phyloP scores from a whole-genome alignment of 257 asterid genomes.

The Agastache rugosa region DNA sequence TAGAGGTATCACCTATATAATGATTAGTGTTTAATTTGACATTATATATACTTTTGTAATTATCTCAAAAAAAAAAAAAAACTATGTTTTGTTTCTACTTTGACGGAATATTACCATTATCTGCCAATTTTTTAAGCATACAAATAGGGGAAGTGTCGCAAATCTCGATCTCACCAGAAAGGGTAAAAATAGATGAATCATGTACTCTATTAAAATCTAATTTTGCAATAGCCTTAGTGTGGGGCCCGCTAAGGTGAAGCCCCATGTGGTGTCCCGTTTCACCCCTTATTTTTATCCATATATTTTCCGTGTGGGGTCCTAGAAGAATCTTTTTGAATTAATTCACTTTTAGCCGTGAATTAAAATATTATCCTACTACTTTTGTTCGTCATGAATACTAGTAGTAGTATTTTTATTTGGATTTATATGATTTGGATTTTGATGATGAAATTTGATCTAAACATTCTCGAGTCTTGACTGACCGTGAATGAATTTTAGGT shows the following conservation, averaged over 20 bases:
- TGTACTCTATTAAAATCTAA: conserved; percentile 21
- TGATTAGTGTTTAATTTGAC: no score
- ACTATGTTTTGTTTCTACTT: no score
- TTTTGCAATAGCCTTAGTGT: background rate
- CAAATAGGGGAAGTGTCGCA: background rate
- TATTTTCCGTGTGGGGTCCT: conserved; percentile 54
- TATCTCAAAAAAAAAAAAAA: no score
- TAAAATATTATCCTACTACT: background rate
- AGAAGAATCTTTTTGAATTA: conserved; percentile 44
- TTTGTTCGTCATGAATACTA: background rate
- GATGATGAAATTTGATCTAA: background rate
- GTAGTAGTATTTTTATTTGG: background rate
- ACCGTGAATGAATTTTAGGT: background rate
- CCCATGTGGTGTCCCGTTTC: conserved; percentile 43
- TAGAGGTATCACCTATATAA: no score
- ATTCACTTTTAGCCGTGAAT: conserved; percentile 21
- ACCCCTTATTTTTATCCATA: conserved; percentile 33
- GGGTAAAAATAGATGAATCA: background rate
- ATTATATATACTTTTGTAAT: no score
- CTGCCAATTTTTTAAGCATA: background rate
- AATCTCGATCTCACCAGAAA: background rate
- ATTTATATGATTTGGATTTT: background rate
- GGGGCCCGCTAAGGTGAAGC: conserved; percentile 20
- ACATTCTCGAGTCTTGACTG: background rate
- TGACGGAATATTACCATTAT: background rate